These are phyloP conservation scores for Stemphylium vesicarium DNA, from an alignment of 2,329 filamentous ascomycete genomes.

Conservation along the genomic window DNA sequence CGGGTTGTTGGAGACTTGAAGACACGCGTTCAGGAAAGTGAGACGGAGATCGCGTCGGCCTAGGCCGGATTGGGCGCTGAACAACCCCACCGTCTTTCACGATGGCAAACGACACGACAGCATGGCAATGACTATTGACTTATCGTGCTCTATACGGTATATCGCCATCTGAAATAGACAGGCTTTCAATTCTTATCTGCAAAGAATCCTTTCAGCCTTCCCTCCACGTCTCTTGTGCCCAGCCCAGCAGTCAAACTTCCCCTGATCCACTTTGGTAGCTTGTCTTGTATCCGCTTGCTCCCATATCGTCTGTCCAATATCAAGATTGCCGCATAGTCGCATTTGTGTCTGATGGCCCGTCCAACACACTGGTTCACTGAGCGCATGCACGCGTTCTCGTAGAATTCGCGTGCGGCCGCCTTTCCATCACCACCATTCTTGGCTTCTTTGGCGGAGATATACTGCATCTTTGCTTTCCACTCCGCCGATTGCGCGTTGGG, in stretches of 20 bases:
- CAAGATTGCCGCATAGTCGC: constrained; percentile 89
- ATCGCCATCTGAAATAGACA: neutral
- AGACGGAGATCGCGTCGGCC: constrained; percentile 9
- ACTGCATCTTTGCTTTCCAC: constrained; percentile 90
- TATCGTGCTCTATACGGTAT: neutral
- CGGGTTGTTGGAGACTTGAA: constrained; percentile 6
- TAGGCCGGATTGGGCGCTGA: constrained; percentile 16
- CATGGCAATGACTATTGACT: neutral
- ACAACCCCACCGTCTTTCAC: constrained; percentile 13
- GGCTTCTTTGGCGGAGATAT: constrained; percentile 72
- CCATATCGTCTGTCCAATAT: constrained; percentile 82
- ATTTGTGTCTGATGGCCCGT: constrained; percentile 83
- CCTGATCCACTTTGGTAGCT: constrained; percentile 89
- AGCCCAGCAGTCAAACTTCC: constrained; percentile 61
- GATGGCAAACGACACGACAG: too few relatives aligned
- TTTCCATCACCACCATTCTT: constrained; percentile 48
- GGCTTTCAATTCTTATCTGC: constrained; percentile 29
- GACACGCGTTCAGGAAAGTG: constrained; percentile 15
- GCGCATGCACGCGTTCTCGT: constrained; percentile 95
- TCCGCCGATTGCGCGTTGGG: constrained; percentile 88
- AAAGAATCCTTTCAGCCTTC: constrained; percentile 48
- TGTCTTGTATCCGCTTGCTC: constrained; percentile 73
- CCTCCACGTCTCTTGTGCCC: constrained; percentile 55
- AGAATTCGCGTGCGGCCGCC: constrained; percentile 73
- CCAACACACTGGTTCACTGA: constrained; percentile 98